Base-by-base conservation (phyloP, 108 stramenopile genomes). In the Cylindrotheca closterium region DNA sequence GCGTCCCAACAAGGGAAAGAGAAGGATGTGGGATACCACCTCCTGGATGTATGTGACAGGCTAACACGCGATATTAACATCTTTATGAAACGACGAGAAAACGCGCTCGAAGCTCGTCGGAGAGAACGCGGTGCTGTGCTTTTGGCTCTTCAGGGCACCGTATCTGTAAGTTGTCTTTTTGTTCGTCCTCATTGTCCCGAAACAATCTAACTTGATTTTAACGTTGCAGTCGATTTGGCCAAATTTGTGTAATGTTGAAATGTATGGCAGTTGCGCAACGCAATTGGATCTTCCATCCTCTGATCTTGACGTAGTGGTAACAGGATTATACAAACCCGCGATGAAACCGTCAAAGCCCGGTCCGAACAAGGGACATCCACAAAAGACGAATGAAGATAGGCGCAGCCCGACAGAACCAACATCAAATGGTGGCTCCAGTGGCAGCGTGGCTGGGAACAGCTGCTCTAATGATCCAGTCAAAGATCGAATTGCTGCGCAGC, bases 231-330 rank as follows among this genome's bases (percentile, higher is more conserved):
- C 70, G 32, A 85, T 92, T 46, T 92, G 91, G 91, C 75, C 86
- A 1, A 75, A 59, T 25, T 60, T 53, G 19, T 81, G 83, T 50
- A 72, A 69, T n/a, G 91, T 89, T 33, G 88, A 93, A 77, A 82
- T 88, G 82, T 95, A 92, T 59, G 93, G 93, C 18, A 88, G 87
- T 47, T 95, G 93, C 73, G 86, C 87, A 8, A 95, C 93, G 3
- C 72, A 82, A 47, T 67, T 92, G 25, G 93, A 95, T 63, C 73
- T 95, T 24, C 93, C 93, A 27, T 88, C 87, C 7, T 90, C 89
- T n/a, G 93, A 95, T 79, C 68, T 95, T 42, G 93, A 95, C 56
- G 81, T 90, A 27, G 93, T 95, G 22, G 78, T 95, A 42, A 73
- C 84, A 60, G 91, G 91, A 8, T 48, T 93, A 17, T 77, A 88